Base-by-base conservation (phyloP, 2,329 filamentous ascomycete species). In the Pleochaeta shiraiana region DNA sequence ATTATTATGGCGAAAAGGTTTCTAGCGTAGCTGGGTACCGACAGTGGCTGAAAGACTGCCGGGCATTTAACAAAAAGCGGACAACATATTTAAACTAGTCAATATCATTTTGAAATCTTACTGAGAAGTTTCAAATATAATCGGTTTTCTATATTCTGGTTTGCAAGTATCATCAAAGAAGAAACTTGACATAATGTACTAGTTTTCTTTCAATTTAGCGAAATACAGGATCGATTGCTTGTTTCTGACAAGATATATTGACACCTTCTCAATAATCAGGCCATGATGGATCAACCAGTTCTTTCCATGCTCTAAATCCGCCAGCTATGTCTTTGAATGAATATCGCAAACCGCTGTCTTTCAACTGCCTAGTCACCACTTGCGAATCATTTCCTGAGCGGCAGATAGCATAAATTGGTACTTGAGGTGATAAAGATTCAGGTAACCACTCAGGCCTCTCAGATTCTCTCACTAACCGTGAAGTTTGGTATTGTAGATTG, bases 1-100 rank as follows among this genome's bases (percentile, higher is more conserved):
- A 98, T 74, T 98, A 95, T 76, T 98, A 98, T 72, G 93, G 93
- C 71, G 93, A 98, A 78, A 97, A 96, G 81, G 95, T 98, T 71
- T 88, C 88, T 63, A 95, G 90, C 71, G 90, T 97, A 26, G 81
- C 85, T 64, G 91, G 89, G 59, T 98, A 97, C 75, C 80, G 93
- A 71, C 86, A 90, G 74, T 98, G 93, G 93, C 77, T 98, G 72
- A 97, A 95, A 79, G 93, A 98, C 73, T 93, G 97, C 79, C 81
- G 92, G 67, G 92, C 91, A 11, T 98, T 95, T 77, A 95, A 95
- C 78, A 90, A 90, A 79, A 95, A 95, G 83, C 69, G 72, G 65
- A 69, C 71, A 55, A 72, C 70, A 34, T 73, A 72, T 61, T 67
- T 72, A 57, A 65, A 65, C n/a, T 65, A 66, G 30, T 12, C 1